phyloP scores from a whole-genome alignment of 306 rosid genomes.

The Quercus suber region DNA sequence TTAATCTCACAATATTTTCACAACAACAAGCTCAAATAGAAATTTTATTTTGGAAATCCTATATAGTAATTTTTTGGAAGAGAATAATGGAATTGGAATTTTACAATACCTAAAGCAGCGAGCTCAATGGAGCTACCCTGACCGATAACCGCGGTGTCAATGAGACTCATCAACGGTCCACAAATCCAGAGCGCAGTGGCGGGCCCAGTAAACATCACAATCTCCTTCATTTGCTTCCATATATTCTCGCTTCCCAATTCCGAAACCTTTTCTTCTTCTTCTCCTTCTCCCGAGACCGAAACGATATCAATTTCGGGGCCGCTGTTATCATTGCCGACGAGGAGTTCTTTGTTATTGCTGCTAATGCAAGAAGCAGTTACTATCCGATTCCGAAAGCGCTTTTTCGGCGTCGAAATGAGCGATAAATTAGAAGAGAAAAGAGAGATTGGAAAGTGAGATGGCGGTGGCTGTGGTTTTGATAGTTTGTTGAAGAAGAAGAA shows the following conservation, averaged over 20 bases:
- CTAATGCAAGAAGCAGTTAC: conserved; percentile 19
- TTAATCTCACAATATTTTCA: too few relatives aligned
- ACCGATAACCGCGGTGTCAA: conserved; percentile 79
- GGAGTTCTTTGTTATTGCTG: conserved; percentile 17
- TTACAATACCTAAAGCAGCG: conserved; percentile 75
- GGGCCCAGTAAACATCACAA: conserved; percentile 66
- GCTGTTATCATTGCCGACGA: conserved; percentile 5
- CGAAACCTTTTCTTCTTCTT: conserved; percentile 9
- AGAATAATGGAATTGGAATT: background rate
- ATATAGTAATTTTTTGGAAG: background rate
- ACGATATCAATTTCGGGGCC: background rate
- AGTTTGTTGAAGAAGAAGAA: conserved; percentile 8
- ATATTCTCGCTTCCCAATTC: conserved; percentile 45
- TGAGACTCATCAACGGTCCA: conserved; percentile 88
- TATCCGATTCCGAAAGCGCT: conserved; percentile 5
- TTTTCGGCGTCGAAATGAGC: conserved; percentile 1
- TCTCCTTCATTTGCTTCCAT: conserved; percentile 74
- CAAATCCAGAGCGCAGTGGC: conserved; percentile 83
- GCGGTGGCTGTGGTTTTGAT: background rate
- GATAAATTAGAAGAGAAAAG: conserved; percentile 15
- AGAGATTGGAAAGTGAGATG: conserved; percentile 9
- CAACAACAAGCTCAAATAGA: too few relatives aligned
- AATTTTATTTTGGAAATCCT: too few relatives aligned
- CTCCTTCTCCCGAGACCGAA: background rate
- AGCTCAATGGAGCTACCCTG: conserved; percentile 92